These are phyloP conservation scores for Eucalyptus tenuipes DNA, from an alignment of 345 rosid species.

Conservation along the genomic window DNA sequence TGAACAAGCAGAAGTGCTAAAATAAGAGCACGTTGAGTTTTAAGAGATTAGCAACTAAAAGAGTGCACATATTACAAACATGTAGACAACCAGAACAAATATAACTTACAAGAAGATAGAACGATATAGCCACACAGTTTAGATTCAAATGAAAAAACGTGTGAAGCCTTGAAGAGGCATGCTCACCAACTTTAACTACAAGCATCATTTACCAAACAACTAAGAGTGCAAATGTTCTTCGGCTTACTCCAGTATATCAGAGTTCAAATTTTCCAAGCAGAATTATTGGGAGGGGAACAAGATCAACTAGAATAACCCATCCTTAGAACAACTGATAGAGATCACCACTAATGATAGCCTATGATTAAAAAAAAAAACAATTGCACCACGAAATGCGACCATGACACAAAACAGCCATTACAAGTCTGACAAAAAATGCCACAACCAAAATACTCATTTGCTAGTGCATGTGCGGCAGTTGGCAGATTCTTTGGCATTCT, in stretches of 20 bases:
- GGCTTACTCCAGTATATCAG: background rate
- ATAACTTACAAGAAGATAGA: background rate
- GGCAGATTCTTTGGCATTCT: background rate
- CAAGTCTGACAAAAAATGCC: background rate
- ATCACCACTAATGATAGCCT: background rate
- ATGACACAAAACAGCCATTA: background rate
- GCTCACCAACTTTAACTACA: background rate
- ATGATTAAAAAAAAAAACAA: background rate
- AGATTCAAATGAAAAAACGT: background rate
- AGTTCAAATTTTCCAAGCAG: background rate
- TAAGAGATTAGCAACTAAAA: background rate
- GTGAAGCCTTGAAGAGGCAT: background rate
- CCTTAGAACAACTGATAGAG: background rate
- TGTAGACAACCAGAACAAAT: background rate
- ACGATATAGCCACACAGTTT: background rate
- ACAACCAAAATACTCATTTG: background rate
- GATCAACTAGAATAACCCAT: background rate
- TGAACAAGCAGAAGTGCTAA: background rate
- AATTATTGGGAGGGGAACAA: background rate
- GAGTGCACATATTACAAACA: background rate
- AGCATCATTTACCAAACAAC: background rate
- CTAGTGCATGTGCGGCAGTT: background rate
- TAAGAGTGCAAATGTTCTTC: background rate
- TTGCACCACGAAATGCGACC: background rate
- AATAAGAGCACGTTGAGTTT: background rate